phyloP scores from a whole-genome alignment of 2,329 filamentous ascomycete genomes.

The Xylaria multiplex region DNA sequence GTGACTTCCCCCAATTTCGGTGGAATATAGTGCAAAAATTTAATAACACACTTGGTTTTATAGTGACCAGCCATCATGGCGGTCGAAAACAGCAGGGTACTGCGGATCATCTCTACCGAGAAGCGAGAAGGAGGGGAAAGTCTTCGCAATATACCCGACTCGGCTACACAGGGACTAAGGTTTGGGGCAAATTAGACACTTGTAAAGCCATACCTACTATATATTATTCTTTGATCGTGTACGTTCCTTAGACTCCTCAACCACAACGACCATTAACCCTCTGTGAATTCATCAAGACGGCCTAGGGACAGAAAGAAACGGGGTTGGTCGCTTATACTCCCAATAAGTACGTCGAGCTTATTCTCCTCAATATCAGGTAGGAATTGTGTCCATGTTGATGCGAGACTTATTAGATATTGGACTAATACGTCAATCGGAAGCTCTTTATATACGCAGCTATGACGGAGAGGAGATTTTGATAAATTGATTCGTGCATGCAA shows the following conservation, averaged over 20 bases:
- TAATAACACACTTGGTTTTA: not conserved
- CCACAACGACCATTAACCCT: constrained; percentile 35
- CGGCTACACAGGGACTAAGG: constrained; percentile 7
- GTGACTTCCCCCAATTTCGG: too few species aligned
- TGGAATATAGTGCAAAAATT: not conserved
- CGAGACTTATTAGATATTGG: too few species aligned
- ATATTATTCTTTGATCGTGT: too few species aligned
- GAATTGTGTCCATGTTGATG: constrained; percentile 54
- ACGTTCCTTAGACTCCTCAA: constrained; percentile 27
- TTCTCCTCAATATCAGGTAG: not conserved
- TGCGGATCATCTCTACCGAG: constrained; percentile 11
- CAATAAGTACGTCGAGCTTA: not conserved
- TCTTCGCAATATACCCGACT: constrained; percentile 27
- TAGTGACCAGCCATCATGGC: not conserved
- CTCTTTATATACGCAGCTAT: too few species aligned
- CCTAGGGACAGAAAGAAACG: constrained; percentile 25
- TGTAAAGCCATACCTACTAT: not conserved
- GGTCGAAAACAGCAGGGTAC: constrained; percentile 17
- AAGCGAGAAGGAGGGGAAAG: constrained; percentile 8
- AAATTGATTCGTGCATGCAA: constrained; percentile 56
- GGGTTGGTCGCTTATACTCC: not conserved
- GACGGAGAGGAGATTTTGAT: too few species aligned
- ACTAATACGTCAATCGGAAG: too few species aligned
- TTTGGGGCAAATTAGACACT: not conserved
- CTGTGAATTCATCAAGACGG: constrained; percentile 41